A percentile compares a stretch with the other conserved stretches of the same genome.
Conservation (phyloP, 495 filamentous ascomycete genomes). For the Aspergillus conjunctus region DNA sequence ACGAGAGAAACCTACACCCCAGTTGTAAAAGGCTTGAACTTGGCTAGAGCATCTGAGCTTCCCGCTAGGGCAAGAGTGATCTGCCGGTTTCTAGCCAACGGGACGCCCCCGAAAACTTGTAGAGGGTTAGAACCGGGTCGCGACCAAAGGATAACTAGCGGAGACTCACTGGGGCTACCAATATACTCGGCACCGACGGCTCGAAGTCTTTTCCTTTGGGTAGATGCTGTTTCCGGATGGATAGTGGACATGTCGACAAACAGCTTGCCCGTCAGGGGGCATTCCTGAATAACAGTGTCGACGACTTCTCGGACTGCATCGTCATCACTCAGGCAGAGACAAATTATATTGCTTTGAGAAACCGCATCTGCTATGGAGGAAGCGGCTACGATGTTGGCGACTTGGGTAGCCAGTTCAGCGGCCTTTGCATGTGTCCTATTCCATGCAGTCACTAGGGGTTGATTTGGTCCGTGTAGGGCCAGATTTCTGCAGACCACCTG, state of each 20-base stretch:
- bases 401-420: background rate
- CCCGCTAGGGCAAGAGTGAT: background rate
- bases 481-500: background rate
- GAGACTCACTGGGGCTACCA: background rate
- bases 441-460: background rate
- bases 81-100: background rate
- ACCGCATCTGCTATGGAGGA: conserved; percentile 4
- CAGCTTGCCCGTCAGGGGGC: background rate
- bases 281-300: background rate
- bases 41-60: background rate
- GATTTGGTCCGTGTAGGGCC: background rate
- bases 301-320: background rate
- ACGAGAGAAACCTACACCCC: background rate
- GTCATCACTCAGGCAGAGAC: conserved; percentile 3
- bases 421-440: background rate
- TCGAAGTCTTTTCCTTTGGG: background rate
- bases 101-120: background rate
- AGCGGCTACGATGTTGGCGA: background rate
- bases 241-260: conserved; percentile 1
- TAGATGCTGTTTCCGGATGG: background rate
- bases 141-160: background rate
- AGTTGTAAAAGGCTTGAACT: background rate
- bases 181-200: background rate
- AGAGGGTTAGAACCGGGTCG: background rate
- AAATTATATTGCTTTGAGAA: background rate